These are phyloP conservation scores for Aspergillus hiratsukae DNA, from an alignment of 2,329 filamentous ascomycete species.

Conservation along the genomic window DNA sequence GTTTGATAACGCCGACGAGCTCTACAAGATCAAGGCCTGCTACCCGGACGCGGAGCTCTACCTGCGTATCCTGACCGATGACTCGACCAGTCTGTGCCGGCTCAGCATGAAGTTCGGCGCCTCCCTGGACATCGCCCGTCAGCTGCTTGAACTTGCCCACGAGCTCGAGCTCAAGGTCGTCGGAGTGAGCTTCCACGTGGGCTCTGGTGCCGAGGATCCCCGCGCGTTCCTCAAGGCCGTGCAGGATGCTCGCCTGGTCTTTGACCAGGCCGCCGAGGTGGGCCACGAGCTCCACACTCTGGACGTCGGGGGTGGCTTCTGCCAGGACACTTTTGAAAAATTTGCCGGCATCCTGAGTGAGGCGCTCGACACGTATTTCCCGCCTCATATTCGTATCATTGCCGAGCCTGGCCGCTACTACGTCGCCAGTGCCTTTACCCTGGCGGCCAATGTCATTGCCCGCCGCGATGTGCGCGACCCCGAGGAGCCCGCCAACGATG, in stretches of 20 bases:
- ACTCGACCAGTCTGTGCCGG: slow-evolving; percentile 88
- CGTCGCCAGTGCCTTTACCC: slow-evolving; percentile 85
- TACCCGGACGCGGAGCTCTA: slow-evolving; percentile 87
- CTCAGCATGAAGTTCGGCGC: slow-evolving; percentile 98
- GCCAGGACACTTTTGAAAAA: slow-evolving; percentile 80
- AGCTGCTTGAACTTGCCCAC: slow-evolving; percentile 74
- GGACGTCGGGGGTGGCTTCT: slow-evolving; percentile 93
- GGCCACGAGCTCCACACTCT: slow-evolving; percentile 82
- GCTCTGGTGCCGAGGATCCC: slow-evolving; percentile 93
- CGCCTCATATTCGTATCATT: slow-evolving; percentile 76
- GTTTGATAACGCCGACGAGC: slow-evolving; percentile 96
- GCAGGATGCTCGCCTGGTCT: slow-evolving; percentile 79
- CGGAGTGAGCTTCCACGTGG: slow-evolving; percentile 96
- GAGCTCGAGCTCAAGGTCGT: slow-evolving; percentile 83
- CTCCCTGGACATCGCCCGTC: slow-evolving; percentile 72
- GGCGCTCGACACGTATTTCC: slow-evolving; percentile 85
- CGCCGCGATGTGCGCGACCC: slow-evolving; percentile 81
- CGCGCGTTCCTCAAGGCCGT: slow-evolving; percentile 86
- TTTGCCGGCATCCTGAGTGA: slow-evolving; percentile 78
- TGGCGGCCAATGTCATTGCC: slow-evolving; percentile 93
- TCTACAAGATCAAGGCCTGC: slow-evolving; percentile 94
- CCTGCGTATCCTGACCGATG: slow-evolving; percentile 92
- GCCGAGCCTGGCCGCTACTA: slow-evolving; percentile 97
- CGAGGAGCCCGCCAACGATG: slow-evolving; percentile 41
- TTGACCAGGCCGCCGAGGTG: slow-evolving; percentile 72